Conservation (phyloP, 768 basidiomycete species). For the Lactarius tabidus region DNA sequence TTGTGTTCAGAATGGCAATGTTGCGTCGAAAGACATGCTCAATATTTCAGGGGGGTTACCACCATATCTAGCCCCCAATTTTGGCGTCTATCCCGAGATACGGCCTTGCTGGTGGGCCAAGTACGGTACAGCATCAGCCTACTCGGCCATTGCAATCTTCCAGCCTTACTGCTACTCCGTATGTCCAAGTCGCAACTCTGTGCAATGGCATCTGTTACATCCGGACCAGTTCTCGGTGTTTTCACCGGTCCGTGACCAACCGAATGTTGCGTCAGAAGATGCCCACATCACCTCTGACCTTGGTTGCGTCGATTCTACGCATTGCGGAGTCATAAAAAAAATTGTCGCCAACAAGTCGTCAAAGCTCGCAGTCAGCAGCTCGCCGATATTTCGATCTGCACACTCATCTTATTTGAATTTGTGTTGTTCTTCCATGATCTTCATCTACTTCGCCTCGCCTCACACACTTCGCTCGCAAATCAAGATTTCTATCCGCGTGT, state of each 20-base stretch:
- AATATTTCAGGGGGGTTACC: background rate
- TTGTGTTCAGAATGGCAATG: background rate
- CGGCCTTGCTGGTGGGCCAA: no score
- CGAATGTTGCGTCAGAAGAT: no score
- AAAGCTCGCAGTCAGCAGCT: background rate
- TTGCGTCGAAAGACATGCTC: background rate
- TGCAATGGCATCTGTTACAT: background rate
- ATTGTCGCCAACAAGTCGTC: no score
- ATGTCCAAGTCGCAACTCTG: background rate
- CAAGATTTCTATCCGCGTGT: background rate
- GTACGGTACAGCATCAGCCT: no score
- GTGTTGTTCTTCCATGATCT: background rate
- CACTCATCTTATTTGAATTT: background rate
- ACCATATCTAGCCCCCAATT: background rate
- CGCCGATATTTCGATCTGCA: background rate
- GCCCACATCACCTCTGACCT: no score
- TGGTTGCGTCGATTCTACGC: no score
- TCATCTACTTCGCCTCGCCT: no score
- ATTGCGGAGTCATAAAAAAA: no score
- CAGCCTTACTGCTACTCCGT: no score
- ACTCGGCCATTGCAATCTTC: no score
- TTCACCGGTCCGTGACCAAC: no score
- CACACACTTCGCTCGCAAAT: background rate
- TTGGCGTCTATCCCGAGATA: no score
- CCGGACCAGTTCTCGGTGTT: background rate